Conservation (phyloP, 169 alveolate genomes). For the Plasmodium knowlesi region DNA sequence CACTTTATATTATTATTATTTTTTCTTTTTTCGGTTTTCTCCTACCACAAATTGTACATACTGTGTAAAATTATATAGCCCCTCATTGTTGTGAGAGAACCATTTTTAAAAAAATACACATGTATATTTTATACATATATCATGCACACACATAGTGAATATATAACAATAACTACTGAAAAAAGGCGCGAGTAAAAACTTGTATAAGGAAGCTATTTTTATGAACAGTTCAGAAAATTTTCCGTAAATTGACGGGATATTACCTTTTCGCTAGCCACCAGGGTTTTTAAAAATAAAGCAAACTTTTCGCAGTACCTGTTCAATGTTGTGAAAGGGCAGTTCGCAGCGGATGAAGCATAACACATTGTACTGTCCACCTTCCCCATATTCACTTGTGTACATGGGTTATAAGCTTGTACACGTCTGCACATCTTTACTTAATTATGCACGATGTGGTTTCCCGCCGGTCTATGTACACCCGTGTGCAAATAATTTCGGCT, state of each 20-base stretch:
- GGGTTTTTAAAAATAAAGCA: neutral
- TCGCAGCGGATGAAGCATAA: neutral
- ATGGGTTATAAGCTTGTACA: neutral
- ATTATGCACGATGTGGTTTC: neutral
- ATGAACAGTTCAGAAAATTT: constrained; percentile 21
- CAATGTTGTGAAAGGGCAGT: neutral
- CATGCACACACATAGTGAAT: neutral
- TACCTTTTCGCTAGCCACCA: neutral
- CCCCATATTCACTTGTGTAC: neutral
- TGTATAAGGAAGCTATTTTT: neutral
- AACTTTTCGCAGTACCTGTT: neutral
- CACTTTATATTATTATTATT: neutral
- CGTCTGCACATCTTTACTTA: neutral
- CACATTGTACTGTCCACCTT: neutral
- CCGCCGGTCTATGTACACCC: neutral
- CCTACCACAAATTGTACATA: neutral
- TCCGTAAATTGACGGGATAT: neutral
- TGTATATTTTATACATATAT: no score
- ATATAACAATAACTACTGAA: neutral
- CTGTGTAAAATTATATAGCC: neutral
- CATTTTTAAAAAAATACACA: neutral
- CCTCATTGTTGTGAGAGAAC: constrained; percentile 15
- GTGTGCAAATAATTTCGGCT: neutral
- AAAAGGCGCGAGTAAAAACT: neutral
- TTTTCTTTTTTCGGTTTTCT: constrained; percentile 8